These are phyloP conservation scores for Xylariaceae sp. DNA, from an alignment of 2,329 filamentous ascomycete genomes.

Conservation along the genomic window DNA sequence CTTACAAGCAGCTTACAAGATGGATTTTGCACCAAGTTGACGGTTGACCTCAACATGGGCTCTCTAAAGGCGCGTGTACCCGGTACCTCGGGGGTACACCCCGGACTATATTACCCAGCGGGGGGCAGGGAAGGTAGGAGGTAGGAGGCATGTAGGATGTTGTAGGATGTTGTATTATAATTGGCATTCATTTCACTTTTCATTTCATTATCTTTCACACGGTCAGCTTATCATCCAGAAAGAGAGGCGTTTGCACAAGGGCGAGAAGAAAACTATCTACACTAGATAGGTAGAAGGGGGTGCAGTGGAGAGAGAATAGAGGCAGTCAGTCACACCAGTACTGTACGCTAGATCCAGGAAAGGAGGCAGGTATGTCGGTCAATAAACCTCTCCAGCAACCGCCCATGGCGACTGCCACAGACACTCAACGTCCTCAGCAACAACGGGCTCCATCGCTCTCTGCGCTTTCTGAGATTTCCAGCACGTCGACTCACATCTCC, in stretches of 20 bases:
- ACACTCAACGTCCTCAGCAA: slow-evolving; percentile 3
- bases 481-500: slow-evolving; percentile 36
- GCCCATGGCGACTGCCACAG: slow-evolving; percentile 8
- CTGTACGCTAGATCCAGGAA: background rate
- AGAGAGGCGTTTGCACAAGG: background rate
- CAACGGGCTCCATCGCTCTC: slow-evolving; percentile 23
- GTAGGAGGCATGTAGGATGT: no score
- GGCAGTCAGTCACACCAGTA: background rate
- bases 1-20: no score
- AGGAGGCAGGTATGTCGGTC: slow-evolving; percentile 8
- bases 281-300: background rate
- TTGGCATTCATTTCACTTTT: background rate
- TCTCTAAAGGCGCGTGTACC: no score
- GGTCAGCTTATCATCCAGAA: background rate
- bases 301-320: background rate
- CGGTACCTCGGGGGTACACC: no score
- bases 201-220: background rate
- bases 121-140: no score
- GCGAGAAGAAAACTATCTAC: slow-evolving; percentile 1
- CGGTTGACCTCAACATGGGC: no score
- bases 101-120: no score
- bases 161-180: background rate
- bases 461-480: slow-evolving; percentile 34
- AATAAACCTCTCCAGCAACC: slow-evolving; percentile 9
- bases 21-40: no score